Evolutionary conservation across 2,329 filamentous ascomycete genomes (phyloP).

Genomic region (Ustulina deusta): DNA sequence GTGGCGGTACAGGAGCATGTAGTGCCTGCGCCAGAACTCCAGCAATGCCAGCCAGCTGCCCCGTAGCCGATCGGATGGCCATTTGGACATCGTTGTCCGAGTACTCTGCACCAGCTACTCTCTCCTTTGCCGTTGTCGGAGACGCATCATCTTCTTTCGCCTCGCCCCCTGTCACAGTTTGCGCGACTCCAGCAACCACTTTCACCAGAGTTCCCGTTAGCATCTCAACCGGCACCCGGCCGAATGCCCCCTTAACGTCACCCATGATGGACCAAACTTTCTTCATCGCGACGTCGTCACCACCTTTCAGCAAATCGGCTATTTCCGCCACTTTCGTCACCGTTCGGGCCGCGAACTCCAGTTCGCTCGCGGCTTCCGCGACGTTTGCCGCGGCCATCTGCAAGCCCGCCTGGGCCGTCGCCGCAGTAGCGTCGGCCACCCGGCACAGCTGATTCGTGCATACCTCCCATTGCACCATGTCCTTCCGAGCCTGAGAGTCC

Average conservation of each 20-base stretch:
- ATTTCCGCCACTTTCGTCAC: constrained; percentile 22
- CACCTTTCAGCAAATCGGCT: background rate
- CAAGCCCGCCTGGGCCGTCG: constrained; percentile 22
- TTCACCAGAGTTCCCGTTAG: constrained; percentile 12
- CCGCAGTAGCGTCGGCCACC: constrained; percentile 17
- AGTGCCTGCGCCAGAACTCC: constrained; percentile 15
- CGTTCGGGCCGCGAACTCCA: constrained; percentile 14
- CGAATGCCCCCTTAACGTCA: constrained; percentile 18
- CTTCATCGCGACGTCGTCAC: constrained; percentile 12
- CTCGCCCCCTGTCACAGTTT: constrained; percentile 5
- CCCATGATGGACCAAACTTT: constrained; percentile 19
- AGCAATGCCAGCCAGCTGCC: constrained; percentile 24
- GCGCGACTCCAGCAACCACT: constrained; percentile 14
- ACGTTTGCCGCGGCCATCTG: constrained; percentile 15
- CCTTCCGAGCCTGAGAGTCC: constrained; percentile 5
- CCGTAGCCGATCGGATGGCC: constrained; percentile 19
- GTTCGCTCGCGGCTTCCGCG: constrained; percentile 12
- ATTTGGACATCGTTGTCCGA: constrained; percentile 10
- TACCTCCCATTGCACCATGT: constrained; percentile 24
- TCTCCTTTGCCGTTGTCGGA: background rate
- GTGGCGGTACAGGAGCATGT: background rate
- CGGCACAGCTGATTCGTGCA: constrained; percentile 14
- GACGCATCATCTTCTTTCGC: background rate
- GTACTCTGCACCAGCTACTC: background rate
- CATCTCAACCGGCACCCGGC: constrained; percentile 7